Percentiles rank a stretch among this genome's conserved stretches.
These are phyloP conservation scores for Colletotrichum brevisporum DNA, from an alignment of 2,329 filamentous ascomycete species.

Conservation along the genomic window DNA sequence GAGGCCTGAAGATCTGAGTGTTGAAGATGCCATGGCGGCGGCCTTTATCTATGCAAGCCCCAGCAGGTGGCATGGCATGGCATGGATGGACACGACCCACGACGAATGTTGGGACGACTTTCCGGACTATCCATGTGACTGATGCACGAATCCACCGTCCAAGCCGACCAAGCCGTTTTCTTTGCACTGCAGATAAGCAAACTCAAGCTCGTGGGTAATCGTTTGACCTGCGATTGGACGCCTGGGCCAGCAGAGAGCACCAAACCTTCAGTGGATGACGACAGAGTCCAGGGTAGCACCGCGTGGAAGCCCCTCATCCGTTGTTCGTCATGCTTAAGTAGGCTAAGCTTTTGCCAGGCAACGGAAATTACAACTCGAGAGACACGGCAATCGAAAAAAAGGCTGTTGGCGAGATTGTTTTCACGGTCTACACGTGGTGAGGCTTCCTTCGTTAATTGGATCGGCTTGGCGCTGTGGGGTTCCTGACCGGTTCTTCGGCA, in stretches of 20 bases:
- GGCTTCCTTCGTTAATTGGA: slow-evolving; percentile 11
- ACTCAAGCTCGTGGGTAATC: slow-evolving; percentile 33
- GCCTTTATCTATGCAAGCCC: background rate
- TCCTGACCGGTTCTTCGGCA: slow-evolving; percentile 19
- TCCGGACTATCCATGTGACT: slow-evolving; percentile 2
- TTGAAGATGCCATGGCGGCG: background rate
- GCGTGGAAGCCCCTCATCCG: slow-evolving; percentile 1
- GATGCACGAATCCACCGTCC: background rate
- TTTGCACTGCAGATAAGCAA: background rate
- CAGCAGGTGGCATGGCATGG: background rate
- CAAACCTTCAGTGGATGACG: slow-evolving; percentile 14
- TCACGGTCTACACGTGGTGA: slow-evolving; percentile 4
- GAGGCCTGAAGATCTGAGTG: fast-evolving
- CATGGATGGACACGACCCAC: background rate
- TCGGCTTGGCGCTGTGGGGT: slow-evolving; percentile 9
- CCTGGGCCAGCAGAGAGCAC: background rate
- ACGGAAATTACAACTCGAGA: slow-evolving; percentile 9
- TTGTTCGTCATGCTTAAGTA: background rate
- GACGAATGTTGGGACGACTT: background rate
- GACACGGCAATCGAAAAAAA: background rate
- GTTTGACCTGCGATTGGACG: slow-evolving; percentile 21
- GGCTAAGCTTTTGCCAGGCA: background rate
- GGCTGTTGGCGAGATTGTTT: background rate
- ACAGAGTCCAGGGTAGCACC: background rate
- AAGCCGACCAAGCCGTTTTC: background rate